Evolutionary conservation across 495 filamentous ascomycete species (phyloP).

Genomic region (Hypoxylon trugodes): DNA sequence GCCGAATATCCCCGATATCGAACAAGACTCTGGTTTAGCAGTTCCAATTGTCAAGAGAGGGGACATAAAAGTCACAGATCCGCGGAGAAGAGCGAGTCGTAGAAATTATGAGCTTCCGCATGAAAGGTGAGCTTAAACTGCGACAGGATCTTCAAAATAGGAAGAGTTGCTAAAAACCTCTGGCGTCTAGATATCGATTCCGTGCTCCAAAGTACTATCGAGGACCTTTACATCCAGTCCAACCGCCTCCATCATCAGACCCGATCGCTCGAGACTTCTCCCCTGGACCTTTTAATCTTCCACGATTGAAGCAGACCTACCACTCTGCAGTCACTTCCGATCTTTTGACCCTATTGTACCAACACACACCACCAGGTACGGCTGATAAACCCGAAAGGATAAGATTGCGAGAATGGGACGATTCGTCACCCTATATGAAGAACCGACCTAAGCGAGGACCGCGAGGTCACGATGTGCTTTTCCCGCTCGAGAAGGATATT

Average conservation of each 20-base stretch:
- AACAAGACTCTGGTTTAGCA: constrained; percentile 47
- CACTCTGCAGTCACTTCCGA: constrained; percentile 86
- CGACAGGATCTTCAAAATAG: neutral
- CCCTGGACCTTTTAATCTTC: constrained; percentile 92
- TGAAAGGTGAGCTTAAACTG: constrained; percentile 43
- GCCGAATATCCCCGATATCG: constrained; percentile 48
- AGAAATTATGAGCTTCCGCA: constrained; percentile 50
- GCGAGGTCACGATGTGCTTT: constrained; percentile 69
- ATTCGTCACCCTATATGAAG: constrained; percentile 89
- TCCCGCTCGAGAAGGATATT: constrained; percentile 77
- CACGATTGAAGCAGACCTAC: constrained; percentile 90
- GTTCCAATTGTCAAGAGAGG: constrained; percentile 45
- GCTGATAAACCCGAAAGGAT: constrained; percentile 66
- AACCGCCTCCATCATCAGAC: constrained; percentile 82
- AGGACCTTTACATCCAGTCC: constrained; percentile 90
- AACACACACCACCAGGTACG: constrained; percentile 78
- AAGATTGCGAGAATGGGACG: constrained; percentile 87
- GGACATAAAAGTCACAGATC: constrained; percentile 47
- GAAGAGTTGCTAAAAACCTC: constrained; percentile 16
- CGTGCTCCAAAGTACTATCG: constrained; percentile 92
- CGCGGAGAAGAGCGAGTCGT: constrained; percentile 54
- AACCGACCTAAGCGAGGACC: constrained; percentile 86
- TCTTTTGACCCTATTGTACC: constrained; percentile 87
- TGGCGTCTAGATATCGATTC: constrained; percentile 81
- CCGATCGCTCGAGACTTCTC: constrained; percentile 86